phyloP scores from a whole-genome alignment of 352 stramenopile species.

The Peronosclerospora sorghi region DNA sequence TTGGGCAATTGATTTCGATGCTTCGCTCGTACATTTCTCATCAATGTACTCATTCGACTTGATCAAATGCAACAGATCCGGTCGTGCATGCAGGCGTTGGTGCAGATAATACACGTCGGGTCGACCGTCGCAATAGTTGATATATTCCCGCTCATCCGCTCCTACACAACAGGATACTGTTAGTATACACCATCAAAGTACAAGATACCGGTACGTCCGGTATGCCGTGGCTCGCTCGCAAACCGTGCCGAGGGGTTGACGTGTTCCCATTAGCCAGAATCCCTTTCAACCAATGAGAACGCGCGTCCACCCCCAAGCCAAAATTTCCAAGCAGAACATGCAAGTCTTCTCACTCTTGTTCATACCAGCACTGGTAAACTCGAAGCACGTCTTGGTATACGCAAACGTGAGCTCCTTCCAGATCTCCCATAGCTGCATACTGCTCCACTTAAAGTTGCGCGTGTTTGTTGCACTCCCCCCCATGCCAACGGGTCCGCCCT shows the following conservation, averaged over 20 bases:
- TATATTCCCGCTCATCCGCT: slow-evolving; percentile 66
- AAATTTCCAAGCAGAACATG: slow-evolving; percentile 21
- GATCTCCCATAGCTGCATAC: slow-evolving; percentile 75
- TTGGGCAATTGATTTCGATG: slow-evolving; percentile 31
- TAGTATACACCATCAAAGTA: slow-evolving; percentile 6
- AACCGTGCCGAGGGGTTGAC: too few relatives aligned
- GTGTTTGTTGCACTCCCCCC: slow-evolving; percentile 28
- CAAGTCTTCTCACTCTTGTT: slow-evolving; percentile 49
- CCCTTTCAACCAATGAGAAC: background rate
- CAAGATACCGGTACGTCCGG: slow-evolving; percentile 1
- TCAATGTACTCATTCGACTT: slow-evolving; percentile 80
- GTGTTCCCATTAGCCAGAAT: too few relatives aligned
- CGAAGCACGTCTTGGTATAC: slow-evolving; percentile 75
- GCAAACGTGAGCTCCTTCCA: slow-evolving; percentile 76
- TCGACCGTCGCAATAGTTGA: slow-evolving; percentile 62
- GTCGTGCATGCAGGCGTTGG: slow-evolving; percentile 57
- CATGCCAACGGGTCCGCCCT: slow-evolving; percentile 10
- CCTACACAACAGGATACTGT: slow-evolving; percentile 28
- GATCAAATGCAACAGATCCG: slow-evolving; percentile 66
- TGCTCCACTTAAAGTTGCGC: slow-evolving; percentile 68
- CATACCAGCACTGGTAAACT: slow-evolving; percentile 79
- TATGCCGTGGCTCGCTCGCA: too few relatives aligned
- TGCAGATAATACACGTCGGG: slow-evolving; percentile 76
- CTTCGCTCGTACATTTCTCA: slow-evolving; percentile 56
- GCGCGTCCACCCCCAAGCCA: slow-evolving; percentile 11